Evolutionary conservation across 345 rosid genomes (phyloP), one percentile per base, ranked within the genome.

Genomic region (Psidium friedrichsthalianum): DNA sequence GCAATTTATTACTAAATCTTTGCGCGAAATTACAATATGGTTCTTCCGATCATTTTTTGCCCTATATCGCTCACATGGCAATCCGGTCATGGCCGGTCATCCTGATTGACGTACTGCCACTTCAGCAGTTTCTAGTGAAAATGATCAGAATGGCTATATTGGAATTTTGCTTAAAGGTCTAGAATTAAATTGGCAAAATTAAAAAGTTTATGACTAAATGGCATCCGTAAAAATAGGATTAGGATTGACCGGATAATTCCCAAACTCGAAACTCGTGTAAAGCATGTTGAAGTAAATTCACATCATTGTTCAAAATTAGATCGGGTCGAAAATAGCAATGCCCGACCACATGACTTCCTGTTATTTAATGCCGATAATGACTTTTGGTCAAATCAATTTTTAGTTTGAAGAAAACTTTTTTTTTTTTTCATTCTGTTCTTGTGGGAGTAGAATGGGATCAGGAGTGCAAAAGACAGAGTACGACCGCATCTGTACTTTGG

Each of bases 171-270:
- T 5, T 15, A 29, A 61, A 61, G 0, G 1, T 27, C 6, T 13
- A 61, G 0, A 5, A 3, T 1, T 7, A 61, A 1, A 16, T 61
- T 0, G 0, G 2, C 0, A 61, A 0, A 61, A 61, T 29, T 27
- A 0, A 0, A 61, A 29, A 61, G 4, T 29, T 14, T 15, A 29
- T 2, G 0, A 6, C 0, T 15, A 7, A 6, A 61, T 1, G 8
- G 8, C 22, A 29, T 64, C 1, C 0, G 1, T 0, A 29, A 0
- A 29, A 29, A 15, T 16, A 64, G 0, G 5, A 29, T 15, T 29
- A 64, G 1, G 21, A 1, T 1, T 29, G 2, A 29, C 8, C 3
- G 8, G 11, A 61, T 9, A 29, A 29, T 18, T 61, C 16, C 4
- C 29, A 29, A 61, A 15, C 42, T 29, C 16, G 42, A 61, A 61